A percentile compares a stretch with the other conserved stretches of the same genome.
These are phyloP conservation scores for Diatrype stigma DNA, from an alignment of 2,329 filamentous ascomycete species.

Conservation along the genomic window DNA sequence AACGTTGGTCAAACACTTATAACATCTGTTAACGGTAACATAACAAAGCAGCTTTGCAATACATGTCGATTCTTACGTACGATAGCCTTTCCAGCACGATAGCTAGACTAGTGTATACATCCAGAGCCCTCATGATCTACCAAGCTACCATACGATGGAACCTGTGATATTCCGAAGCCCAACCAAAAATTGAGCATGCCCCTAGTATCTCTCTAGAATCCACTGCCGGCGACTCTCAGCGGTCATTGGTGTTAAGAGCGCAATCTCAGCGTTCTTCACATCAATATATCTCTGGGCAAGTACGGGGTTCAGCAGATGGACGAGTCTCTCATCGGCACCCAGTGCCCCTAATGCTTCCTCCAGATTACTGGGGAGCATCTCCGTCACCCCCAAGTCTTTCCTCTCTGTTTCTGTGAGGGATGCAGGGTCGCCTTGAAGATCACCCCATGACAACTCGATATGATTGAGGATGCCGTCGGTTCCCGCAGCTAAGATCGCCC, in stretches of 20 bases:
- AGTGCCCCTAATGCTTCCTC: slow-evolving; percentile 52
- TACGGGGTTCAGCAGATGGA: slow-evolving; percentile 39
- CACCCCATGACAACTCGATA: slow-evolving; percentile 41
- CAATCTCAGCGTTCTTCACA: slow-evolving; percentile 57
- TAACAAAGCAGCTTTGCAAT: too few relatives aligned
- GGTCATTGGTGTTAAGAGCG: slow-evolving; percentile 45
- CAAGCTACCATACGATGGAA: too few relatives aligned
- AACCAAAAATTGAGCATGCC: too few relatives aligned
- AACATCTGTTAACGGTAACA: too few relatives aligned
- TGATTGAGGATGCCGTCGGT: slow-evolving; percentile 36
- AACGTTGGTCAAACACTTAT: too few relatives aligned
- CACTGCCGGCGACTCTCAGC: slow-evolving; percentile 48
- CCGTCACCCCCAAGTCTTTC: slow-evolving; percentile 47
- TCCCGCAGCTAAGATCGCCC: slow-evolving; percentile 58
- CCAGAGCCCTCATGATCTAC: too few relatives aligned
- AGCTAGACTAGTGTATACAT: too few relatives aligned
- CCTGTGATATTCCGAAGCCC: too few relatives aligned
- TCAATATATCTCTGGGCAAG: slow-evolving; percentile 54
- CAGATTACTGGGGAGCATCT: slow-evolving; percentile 51
- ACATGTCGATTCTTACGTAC: too few relatives aligned
- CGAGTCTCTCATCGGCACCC: slow-evolving; percentile 42
- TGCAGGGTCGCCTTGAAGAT: slow-evolving; percentile 54
- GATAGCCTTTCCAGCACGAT: too few relatives aligned
- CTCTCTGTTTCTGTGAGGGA: slow-evolving; percentile 43
- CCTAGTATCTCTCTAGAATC: slow-evolving; percentile 65